Base-by-base conservation (phyloP, 768 basidiomycete species). In the Psilocybe cyanescens region DNA sequence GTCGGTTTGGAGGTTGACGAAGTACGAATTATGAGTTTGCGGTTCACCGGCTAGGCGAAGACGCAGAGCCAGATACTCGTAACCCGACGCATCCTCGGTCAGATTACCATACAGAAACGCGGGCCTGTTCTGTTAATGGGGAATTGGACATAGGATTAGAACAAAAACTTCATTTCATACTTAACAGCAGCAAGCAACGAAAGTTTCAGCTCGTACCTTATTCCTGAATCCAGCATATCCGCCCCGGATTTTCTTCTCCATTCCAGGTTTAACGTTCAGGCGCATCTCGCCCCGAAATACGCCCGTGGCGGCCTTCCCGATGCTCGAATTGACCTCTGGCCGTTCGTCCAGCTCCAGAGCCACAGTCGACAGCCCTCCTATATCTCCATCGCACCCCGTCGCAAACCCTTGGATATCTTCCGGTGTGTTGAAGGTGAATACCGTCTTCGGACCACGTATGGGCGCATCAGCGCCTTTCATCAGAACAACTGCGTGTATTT, bases 181-280 rank as follows among this genome's bases (percentile, higher is more conserved):
- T 24, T 24, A 24, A 24, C 24, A 24, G 24, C 24, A 24, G 24
- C 24, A 24, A 24, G 24, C 24, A 24, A 24, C 24, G 24, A 24
- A 24, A 24, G 24, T 24, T 24, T 24, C 24, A 24, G 24, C 24
- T 24, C 67, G 49, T 53, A 91, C 94, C 80, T 89, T 91, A 71
- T 88, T 97, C 64, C 94, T 79, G 71, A 98, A 93, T 16, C 94
- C 96, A 14, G 94, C 93, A 74, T 97, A 99, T 0, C 96, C 96
- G 4, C 89, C 88, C 51, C 92, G 79, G 39, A 97, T 80, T 66
- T 85, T 83, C 1, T 86, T 84, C 67, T 88, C 83, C 55, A 89
- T 74, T n/a, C 85, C 86, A 1, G 86, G 78, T 51, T 84, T 86
- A 1, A 95, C 91, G 44, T 78, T 81, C 16, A 92, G 79, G 41